A percentile compares a stretch with the other conserved stretches of the same genome.
Evolutionary conservation across 2,329 filamentous ascomycete species (phyloP).

Genomic region (Pleoardoris graminearum): DNA sequence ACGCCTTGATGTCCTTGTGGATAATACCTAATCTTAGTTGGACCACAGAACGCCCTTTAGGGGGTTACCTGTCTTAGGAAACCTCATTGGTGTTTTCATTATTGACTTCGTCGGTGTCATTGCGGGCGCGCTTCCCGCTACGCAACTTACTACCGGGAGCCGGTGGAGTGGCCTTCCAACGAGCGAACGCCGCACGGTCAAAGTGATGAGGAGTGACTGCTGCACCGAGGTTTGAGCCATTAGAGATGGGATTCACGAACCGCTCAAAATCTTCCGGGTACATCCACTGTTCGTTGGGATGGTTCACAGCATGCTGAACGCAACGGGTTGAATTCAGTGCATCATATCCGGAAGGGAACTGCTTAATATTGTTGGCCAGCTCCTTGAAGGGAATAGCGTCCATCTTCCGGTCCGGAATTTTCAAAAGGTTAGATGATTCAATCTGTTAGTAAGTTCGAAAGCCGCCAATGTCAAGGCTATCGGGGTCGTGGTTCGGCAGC

Average conservation of each 20-base stretch:
- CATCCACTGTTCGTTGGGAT: conserved; percentile 14
- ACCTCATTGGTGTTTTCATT: too few species aligned
- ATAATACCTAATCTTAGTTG: too few species aligned
- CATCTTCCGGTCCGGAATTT: not conserved
- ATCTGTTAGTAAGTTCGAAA: conserved; percentile 15
- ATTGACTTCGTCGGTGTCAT: too few species aligned
- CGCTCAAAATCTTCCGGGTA: conserved; percentile 14
- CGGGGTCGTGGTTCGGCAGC: conserved; percentile 14
- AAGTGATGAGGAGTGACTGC: conserved; percentile 1
- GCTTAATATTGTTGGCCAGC: conserved; percentile 6
- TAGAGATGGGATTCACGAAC: conserved; percentile 9
- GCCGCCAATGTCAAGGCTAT: conserved; percentile 19
- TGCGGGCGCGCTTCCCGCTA: not conserved
- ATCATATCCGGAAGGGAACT: conserved; percentile 10
- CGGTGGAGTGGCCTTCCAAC: not conserved
- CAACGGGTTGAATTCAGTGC: conserved; percentile 19
- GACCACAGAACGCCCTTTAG: too few species aligned
- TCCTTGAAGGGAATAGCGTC: conserved; percentile 7
- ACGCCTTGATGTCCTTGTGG: too few species aligned
- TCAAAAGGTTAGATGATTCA: not conserved
- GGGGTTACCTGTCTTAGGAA: too few species aligned
- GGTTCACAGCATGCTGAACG: conserved; percentile 7
- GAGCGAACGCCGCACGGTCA: not conserved
- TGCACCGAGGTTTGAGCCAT: not conserved
- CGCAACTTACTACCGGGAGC: not conserved